These are phyloP conservation scores for Phycomyces blakesleeanus DNA, from an alignment of 192 early-diverging fungal genomes.

Conservation along the genomic window DNA sequence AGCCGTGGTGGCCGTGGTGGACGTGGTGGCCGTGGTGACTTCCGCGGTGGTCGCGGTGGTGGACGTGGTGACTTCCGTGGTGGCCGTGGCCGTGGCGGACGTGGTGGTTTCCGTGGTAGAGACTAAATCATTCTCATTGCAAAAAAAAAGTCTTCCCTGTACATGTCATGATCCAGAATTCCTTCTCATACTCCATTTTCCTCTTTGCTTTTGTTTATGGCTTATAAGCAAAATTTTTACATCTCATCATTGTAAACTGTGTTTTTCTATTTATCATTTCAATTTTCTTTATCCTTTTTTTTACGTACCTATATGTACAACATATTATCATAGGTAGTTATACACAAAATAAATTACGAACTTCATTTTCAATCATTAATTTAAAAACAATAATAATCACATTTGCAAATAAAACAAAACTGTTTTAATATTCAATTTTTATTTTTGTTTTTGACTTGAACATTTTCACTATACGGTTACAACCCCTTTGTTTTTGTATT, in stretches of 20 bases:
- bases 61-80: constrained; percentile 29
- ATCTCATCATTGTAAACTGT: neutral
- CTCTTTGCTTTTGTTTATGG: neutral
- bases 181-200: constrained; percentile 1
- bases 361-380: too few relatives aligned
- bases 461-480: too few relatives aligned
- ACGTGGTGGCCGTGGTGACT: constrained; percentile 48
- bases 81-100: constrained; percentile 18
- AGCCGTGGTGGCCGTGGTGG: constrained; percentile 48
- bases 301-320: too few relatives aligned
- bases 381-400: too few relatives aligned
- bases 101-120: constrained; percentile 1
- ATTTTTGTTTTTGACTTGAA: too few relatives aligned
- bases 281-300: too few relatives aligned
- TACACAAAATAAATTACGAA: too few relatives aligned
- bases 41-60: constrained; percentile 46
- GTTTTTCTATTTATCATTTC: neutral
- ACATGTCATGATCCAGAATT: constrained; percentile 1
- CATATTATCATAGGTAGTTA: too few relatives aligned
- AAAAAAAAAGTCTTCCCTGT: neutral
- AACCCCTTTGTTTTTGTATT: too few relatives aligned
- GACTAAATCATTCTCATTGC: too few relatives aligned
- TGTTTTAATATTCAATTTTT: too few relatives aligned
- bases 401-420: neutral
- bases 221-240: neutral